Percentiles rank a stretch among this genome's conserved stretches.
These are phyloP conservation scores for Verticillium klebahnii DNA, from an alignment of 2,329 filamentous ascomycete genomes.

Conservation along the genomic window DNA sequence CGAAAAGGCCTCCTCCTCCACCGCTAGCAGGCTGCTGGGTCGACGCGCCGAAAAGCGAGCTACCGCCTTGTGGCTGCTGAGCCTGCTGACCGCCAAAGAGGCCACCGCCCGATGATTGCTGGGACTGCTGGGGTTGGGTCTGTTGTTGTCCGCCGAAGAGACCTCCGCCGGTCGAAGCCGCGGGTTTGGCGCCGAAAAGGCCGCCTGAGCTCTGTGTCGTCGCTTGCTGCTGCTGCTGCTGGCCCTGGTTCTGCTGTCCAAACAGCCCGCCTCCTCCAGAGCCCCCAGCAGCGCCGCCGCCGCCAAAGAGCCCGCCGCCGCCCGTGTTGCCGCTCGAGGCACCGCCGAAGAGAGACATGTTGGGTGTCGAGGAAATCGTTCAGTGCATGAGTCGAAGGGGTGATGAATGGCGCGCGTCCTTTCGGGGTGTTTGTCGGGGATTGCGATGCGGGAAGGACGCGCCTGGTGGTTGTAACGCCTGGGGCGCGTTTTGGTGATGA, in stretches of 20 bases:
- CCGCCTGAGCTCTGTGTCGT: conserved; percentile 19
- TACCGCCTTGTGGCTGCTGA: not conserved
- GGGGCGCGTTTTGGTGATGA: not conserved
- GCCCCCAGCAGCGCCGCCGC: not conserved
- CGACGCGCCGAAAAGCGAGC: not conserved
- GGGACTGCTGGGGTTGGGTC: conserved; percentile 11
- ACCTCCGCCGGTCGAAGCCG: conserved; percentile 4
- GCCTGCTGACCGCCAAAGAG: conserved; percentile 17
- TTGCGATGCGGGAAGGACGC: not conserved
- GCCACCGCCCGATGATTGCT: conserved; percentile 8
- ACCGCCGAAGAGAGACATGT: conserved; percentile 14
- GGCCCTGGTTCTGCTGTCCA: conserved; percentile 11
- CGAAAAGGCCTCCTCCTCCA: conserved; percentile 12
- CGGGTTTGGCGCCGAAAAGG: conserved; percentile 22
- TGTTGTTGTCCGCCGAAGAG: conserved; percentile 6
- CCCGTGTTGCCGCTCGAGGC: conserved; percentile 12
- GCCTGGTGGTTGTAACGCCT: not conserved
- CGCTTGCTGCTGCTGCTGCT: conserved; percentile 10
- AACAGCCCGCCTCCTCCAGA: conserved; percentile 12
- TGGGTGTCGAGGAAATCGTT: not conserved
- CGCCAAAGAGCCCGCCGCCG: conserved; percentile 8
- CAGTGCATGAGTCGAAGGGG: not conserved
- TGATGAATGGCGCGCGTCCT: not conserved
- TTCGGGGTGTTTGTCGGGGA: not conserved
- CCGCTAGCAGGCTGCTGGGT: not conserved